phyloP scores from a whole-genome alignment of 164 flowering plant species.

The Magnolia sinica region DNA sequence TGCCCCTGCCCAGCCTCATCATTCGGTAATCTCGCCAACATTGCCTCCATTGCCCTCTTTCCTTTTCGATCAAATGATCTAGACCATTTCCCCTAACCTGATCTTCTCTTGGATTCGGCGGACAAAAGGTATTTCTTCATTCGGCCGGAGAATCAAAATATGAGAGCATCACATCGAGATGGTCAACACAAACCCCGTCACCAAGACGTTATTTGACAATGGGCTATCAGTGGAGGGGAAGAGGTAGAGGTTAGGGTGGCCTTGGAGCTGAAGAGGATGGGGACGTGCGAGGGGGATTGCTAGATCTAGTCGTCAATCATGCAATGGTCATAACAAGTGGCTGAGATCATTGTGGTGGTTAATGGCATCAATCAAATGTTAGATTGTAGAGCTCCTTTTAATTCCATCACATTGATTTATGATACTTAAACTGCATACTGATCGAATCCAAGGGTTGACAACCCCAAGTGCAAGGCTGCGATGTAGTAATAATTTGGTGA shows the following conservation, averaged over 20 bases:
- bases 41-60: no score
- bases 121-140: constrained; percentile 67
- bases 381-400: background rate
- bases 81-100: background rate
- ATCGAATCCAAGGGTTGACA: no score
- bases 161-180: constrained; percentile 58
- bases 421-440: no score
- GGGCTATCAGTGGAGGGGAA: constrained; percentile 80
- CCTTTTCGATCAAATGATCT: background rate
- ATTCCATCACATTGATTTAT: background rate
- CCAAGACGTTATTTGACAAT: constrained; percentile 81
- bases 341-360: constrained; percentile 77
- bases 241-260: constrained; percentile 68
- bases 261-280: constrained; percentile 59
- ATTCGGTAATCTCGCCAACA: constrained; percentile 48
- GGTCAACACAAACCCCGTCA: constrained; percentile 87
- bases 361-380: constrained; percentile 69
- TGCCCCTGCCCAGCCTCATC: constrained; percentile 81
- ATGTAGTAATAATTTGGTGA: no score
- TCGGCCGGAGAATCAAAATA: constrained; percentile 91
- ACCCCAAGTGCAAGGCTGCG: no score
- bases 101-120: background rate
- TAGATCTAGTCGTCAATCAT: constrained; percentile 99
- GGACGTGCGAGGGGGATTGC: constrained; percentile 72
- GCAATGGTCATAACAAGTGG: constrained; percentile 93